Base-by-base conservation (phyloP, 306 rosid genomes). In the Sindora glabra region DNA sequence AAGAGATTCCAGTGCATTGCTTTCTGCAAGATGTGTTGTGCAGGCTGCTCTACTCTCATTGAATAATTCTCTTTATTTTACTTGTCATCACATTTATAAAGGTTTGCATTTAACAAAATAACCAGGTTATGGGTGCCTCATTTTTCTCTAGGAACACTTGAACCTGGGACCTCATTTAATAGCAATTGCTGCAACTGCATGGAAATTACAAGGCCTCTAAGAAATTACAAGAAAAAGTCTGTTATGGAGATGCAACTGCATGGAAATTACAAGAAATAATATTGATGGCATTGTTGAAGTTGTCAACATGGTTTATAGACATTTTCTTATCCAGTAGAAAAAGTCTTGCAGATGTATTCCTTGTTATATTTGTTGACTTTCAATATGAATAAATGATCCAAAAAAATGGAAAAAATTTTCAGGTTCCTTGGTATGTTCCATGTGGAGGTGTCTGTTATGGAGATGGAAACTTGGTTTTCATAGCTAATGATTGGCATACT, bases 401-500 rank as follows among this genome's bases (percentile, higher is more conserved):
- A 42, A 1, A 0, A 29, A 26, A 1, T 11, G n/a, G n/a, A 60
- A 34, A 36, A 55, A 68, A 65, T 78, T 64, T 66, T 65, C 89
- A 94, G 99, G 94, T 86, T 68, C 95, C 95, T 45, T 94, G 99
- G 99, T 22, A 84, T 71, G 90, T 89, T 59, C 99, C 97, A 15
- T 94, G 99, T 49, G 99, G 99, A 22, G 99, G 97, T 27, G 56
- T 73, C 61, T 84, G 94, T 83, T 94, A 94, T 75, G 99, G 99
- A 70, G 99, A 94, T 75, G 99, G 96, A 58, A 94, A 94, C 85
- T 76, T 94, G 81, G 99, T 39, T 57, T 94, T 86, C 71, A 84
- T 94, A 48, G 96, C 90, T 58, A 94, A 94, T 75, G 99, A 94
- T 72, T 94, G 99, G 99, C 97, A 94, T 73, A 84, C 97, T 33